Conservation (phyloP, 1,139 yeast genomes). For the Nakaseomyces nivariensis region DNA sequence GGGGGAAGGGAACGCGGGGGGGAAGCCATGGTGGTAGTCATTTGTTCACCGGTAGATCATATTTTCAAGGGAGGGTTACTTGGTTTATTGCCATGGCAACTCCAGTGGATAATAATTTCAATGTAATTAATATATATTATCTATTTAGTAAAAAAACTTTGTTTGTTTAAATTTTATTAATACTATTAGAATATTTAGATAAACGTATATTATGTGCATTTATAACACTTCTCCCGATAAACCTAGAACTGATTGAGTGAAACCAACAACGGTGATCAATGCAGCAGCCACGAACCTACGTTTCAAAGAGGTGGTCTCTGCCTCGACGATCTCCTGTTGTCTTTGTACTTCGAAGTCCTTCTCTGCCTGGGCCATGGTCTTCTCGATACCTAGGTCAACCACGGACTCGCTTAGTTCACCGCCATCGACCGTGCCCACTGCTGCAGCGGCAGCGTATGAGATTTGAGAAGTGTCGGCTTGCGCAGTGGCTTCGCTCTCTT, state of each 20-base stretch:
- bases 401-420: conserved; percentile 21
- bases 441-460: conserved; percentile 1
- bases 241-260: conserved; percentile 24
- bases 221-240: conserved; percentile 27
- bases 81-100: too few relatives aligned
- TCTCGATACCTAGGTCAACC: conserved; percentile 21
- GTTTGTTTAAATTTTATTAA: not conserved
- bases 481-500: not conserved
- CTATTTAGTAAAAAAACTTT: too few relatives aligned
- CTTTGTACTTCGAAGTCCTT: conserved; percentile 3
- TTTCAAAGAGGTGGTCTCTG: conserved; percentile 8
- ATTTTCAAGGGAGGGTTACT: too few relatives aligned
- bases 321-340: conserved; percentile 6
- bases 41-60: too few relatives aligned
- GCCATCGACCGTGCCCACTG: conserved; percentile 5
- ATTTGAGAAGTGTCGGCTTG: not conserved
- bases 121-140: too few relatives aligned
- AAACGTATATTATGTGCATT: not conserved
- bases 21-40: too few relatives aligned
- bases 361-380: conserved; percentile 6
- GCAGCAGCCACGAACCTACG: conserved; percentile 14
- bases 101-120: too few relatives aligned
- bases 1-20: too few relatives aligned
- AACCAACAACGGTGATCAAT: conserved; percentile 18
- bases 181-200: too few relatives aligned